A percentile compares a stretch with the other conserved stretches of the same genome.
Evolutionary conservation across 1,139 yeast genomes (phyloP).

Genomic region (Geotrichum citri-aurantii): DNA sequence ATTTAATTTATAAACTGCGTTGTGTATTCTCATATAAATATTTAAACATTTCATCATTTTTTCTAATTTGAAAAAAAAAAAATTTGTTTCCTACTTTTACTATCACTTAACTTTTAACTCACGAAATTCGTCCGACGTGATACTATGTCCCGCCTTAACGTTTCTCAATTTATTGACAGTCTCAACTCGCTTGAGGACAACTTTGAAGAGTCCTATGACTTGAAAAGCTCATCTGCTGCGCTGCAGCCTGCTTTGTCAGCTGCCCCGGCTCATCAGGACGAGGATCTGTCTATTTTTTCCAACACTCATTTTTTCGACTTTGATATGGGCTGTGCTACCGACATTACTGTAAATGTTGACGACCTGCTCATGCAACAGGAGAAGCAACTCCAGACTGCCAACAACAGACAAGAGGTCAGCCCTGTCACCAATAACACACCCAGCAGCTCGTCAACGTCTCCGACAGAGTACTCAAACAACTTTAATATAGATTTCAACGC

Average conservation of each 20-base stretch:
- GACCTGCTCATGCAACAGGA: constrained; percentile 39
- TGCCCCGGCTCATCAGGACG: constrained; percentile 24
- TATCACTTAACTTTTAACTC: background rate
- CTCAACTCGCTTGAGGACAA: constrained; percentile 32
- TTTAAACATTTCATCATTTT: background rate
- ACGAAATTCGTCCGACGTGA: background rate
- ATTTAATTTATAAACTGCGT: no score
- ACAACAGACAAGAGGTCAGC: constrained; percentile 1
- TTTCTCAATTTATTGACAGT: constrained; percentile 33
- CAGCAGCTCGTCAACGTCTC: background rate
- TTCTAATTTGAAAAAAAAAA: background rate
- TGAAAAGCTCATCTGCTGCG: constrained; percentile 2
- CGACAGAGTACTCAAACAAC: background rate
- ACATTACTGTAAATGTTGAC: constrained; percentile 38
- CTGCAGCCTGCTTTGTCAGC: background rate
- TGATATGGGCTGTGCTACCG: constrained; percentile 41
- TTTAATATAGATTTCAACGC: constrained; percentile 6
- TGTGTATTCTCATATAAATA: background rate
- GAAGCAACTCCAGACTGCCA: constrained; percentile 30
- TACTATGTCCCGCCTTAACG: constrained; percentile 24
- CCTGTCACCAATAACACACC: background rate
- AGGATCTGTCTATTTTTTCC: constrained; percentile 39
- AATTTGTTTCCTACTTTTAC: background rate
- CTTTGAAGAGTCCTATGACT: constrained; percentile 7
- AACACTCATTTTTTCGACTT: constrained; percentile 42